These are phyloP conservation scores for Zygosaccharomyces kombuchaensis DNA, from an alignment of 805 yeast species.

Conservation along the genomic window DNA sequence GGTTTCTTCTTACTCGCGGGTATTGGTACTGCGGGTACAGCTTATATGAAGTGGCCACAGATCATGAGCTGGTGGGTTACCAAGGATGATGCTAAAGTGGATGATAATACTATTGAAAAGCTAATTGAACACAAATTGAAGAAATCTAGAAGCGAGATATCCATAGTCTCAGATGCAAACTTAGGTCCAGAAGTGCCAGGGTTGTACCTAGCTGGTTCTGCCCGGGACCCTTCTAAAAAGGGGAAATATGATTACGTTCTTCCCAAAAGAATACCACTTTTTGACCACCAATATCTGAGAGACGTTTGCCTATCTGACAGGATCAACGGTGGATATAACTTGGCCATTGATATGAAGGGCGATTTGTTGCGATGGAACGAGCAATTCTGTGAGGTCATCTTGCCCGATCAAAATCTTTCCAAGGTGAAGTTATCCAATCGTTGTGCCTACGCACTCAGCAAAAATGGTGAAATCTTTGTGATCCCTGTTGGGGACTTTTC, in stretches of 20 bases:
- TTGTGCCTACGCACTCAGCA: conserved; percentile 45
- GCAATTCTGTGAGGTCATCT: conserved; percentile 33
- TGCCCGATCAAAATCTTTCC: conserved; percentile 45
- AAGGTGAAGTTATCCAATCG: conserved; percentile 50
- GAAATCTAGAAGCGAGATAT: conserved; percentile 22
- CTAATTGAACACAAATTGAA: conserved; percentile 21
- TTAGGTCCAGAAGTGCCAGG: conserved; percentile 48
- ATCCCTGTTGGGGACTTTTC: conserved; percentile 29
- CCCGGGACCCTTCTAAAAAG: conserved; percentile 31
- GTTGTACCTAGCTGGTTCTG: conserved; percentile 59
- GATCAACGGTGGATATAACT: conserved; percentile 38
- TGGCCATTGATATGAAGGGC: conserved; percentile 66
- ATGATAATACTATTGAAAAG: conserved; percentile 21
- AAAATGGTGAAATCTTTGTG: conserved; percentile 34
- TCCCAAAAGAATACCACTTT: conserved; percentile 59
- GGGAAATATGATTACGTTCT: conserved; percentile 35
- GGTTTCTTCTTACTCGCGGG: conserved; percentile 42
- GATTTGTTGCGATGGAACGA: conserved; percentile 64
- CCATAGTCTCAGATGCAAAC: conserved; percentile 31
- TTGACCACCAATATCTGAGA: conserved; percentile 55
- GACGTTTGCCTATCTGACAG: conserved; percentile 50
- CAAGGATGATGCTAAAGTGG: conserved; percentile 18
- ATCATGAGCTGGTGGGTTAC: conserved; percentile 33
- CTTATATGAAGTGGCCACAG: conserved; percentile 36
- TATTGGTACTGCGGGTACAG: conserved; percentile 36